Conservation (phyloP, 169 alveolate species). For the Theileria parva region DNA sequence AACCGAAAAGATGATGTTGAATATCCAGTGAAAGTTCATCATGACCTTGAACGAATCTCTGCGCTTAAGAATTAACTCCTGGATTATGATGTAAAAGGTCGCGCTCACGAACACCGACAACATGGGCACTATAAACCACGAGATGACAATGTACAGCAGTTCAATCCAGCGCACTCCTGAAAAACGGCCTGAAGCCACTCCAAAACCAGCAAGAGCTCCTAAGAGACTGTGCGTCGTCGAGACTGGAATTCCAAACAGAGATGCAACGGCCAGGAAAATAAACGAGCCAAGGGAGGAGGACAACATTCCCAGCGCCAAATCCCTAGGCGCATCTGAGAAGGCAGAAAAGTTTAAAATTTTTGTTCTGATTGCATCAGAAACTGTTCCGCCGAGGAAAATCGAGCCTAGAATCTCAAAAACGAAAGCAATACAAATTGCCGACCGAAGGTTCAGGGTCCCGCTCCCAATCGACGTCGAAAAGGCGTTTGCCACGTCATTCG, state of each 20-base stretch:
- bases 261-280: constrained; percentile 78
- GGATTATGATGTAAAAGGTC: constrained; percentile 48
- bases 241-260: constrained; percentile 79
- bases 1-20: constrained; percentile 29
- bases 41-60: constrained; percentile 25
- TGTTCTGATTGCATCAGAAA: constrained; percentile 81
- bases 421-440: constrained; percentile 77
- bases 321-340: constrained; percentile 75
- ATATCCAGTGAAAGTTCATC: constrained; percentile 26
- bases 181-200: constrained; percentile 77
- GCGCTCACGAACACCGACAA: constrained; percentile 44
- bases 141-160: constrained; percentile 68
- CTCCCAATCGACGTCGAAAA: constrained; percentile 83
- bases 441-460: constrained; percentile 71
- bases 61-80: constrained; percentile 39
- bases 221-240: constrained; percentile 87
- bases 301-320: constrained; percentile 83
- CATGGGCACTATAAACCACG: constrained; percentile 80
- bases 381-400: constrained; percentile 81
- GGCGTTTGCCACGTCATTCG: constrained; percentile 87
- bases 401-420: constrained; percentile 83
- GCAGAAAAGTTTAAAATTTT: constrained; percentile 75
- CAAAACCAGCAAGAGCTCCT: constrained; percentile 84
- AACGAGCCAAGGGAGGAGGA: constrained; percentile 80
- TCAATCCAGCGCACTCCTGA: constrained; percentile 77